Percentiles rank a stretch among this genome's conserved stretches.
Conservation (phyloP, 1,284 basidiomycete species). For the Heterobasidion occidentale region DNA sequence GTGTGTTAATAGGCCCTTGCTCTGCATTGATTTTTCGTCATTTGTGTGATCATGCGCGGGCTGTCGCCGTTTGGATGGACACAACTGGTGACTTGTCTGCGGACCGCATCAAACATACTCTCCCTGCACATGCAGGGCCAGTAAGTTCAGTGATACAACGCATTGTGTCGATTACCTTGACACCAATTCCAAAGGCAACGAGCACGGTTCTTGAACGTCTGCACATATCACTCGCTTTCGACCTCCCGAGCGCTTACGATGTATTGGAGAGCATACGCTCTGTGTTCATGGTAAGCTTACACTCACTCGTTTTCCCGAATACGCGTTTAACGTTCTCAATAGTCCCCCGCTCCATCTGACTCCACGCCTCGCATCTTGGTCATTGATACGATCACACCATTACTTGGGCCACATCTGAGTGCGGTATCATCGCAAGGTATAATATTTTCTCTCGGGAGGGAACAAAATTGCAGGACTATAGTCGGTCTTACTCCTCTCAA, state of each 20-base stretch:
- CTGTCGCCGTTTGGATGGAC: slow-evolving; percentile 60
- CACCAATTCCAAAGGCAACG: slow-evolving; percentile 19
- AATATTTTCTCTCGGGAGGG: not conserved
- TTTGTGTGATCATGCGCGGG: slow-evolving; percentile 29
- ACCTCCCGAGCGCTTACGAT: slow-evolving; percentile 42
- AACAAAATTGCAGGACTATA: not conserved
- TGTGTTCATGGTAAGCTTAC: slow-evolving; percentile 20
- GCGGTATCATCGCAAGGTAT: slow-evolving; percentile 55
- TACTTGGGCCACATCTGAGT: slow-evolving; percentile 62
- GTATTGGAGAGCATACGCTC: slow-evolving; percentile 37
- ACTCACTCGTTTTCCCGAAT: not conserved
- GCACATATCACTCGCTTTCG: slow-evolving; percentile 47
- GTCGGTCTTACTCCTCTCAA: not conserved
- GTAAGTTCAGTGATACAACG: slow-evolving; percentile 17
- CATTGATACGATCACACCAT: slow-evolving; percentile 56
- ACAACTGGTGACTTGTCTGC: slow-evolving; percentile 58
- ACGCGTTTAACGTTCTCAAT: not conserved
- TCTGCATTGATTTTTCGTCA: slow-evolving; percentile 48
- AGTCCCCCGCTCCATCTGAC: not conserved
- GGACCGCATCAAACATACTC: slow-evolving; percentile 33
- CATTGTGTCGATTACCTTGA: not conserved
- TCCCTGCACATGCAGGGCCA: slow-evolving; percentile 25
- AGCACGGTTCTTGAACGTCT: slow-evolving; percentile 25
- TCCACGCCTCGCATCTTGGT: slow-evolving; percentile 41
- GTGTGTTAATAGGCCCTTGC: slow-evolving; percentile 38